Base-by-base conservation (phyloP, 2,329 filamentous ascomycete genomes). In the Alternaria sp. region DNA sequence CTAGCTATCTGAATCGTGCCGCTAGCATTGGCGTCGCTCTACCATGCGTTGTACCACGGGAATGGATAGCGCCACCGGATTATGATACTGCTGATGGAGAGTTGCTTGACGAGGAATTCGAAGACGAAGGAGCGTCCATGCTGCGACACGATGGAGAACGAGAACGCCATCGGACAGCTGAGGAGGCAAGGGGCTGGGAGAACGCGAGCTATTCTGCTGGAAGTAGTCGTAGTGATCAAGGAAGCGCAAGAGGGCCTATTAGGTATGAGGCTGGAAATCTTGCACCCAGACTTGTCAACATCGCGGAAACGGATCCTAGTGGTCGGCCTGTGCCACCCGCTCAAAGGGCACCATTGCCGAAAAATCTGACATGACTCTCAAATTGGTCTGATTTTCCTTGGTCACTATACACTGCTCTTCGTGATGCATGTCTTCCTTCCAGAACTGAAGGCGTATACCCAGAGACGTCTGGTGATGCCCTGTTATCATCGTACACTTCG, bases 21-120 rank as follows among this genome's bases (percentile, higher is more conserved):
- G 92, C 92, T n/a, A 89, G 86, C 67, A 91, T 96, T 62, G 92
- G 92, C 37, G 85, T 93, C 51, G 90, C 90, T 11, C 77, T 96
- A 34, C 92, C 92, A 13, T 96, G 92, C 74, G 85, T 96, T 21
- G 91, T 96, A 45, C 92, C 92, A 11, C 84, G 85, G 60, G 91
- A 93, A 72, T 95, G 91, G 91, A 86, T 95, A 62, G 86, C 89
- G 44, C 88, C 91, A 49, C 91, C 91, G 2, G 91, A 93, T 67
- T 89, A 87, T 71, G 89, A 91, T 59, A 88, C 85, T 14, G 87
- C 86, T 33, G 89, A 92, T 60, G 90, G 89, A 59, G 88, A 88
- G 71, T 80, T 91, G 58, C 76, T 92, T 54, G 85, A 87, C 36
- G 83, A 83, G 52, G 82, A 83, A 53, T 78, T 78, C 51, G 77